Evolutionary conservation across 2,329 filamentous ascomycete species (phyloP).

Genomic region (Calonectria pauciramosa): DNA sequence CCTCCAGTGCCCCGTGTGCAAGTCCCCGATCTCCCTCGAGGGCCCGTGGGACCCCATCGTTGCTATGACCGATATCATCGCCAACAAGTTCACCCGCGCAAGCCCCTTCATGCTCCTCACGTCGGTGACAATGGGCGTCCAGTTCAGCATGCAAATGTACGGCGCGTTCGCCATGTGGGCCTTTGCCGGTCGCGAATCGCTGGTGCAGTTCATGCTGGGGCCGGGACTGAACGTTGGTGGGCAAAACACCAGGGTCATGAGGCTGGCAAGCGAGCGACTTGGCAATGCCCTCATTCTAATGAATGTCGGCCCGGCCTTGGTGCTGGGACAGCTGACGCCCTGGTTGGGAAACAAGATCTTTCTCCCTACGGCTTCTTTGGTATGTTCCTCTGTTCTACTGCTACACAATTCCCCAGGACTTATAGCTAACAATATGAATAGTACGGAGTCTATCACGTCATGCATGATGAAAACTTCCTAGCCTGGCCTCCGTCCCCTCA

Average conservation of each 20-base stretch:
- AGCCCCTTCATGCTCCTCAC: conserved; percentile 76
- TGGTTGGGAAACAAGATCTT: conserved; percentile 58
- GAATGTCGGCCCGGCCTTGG: conserved; percentile 61
- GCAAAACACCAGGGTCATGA: conserved; percentile 37
- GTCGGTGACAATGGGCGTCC: conserved; percentile 64
- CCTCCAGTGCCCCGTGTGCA: conserved; percentile 91
- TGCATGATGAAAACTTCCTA: conserved; percentile 60
- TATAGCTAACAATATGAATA: conserved; percentile 39
- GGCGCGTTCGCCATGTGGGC: conserved; percentile 63
- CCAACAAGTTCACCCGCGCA: conserved; percentile 66
- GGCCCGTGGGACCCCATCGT: conserved; percentile 82
- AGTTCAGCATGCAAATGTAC: conserved; percentile 68
- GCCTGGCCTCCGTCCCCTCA: conserved; percentile 68
- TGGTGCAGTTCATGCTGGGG: conserved; percentile 58
- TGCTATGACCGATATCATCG: conserved; percentile 71
- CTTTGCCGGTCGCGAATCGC: conserved; percentile 65
- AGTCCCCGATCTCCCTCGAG: conserved; percentile 81
- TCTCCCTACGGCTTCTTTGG: conserved; percentile 58
- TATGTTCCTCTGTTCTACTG: conserved; percentile 44
- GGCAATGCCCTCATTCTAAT: conserved; percentile 55
- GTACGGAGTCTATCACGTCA: conserved; percentile 63
- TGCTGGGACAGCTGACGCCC: conserved; percentile 60
- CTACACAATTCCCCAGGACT: too few relatives aligned
- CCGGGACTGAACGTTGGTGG: conserved; percentile 48
- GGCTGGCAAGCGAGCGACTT: conserved; percentile 47